Conservation (phyloP, 1,284 basidiomycete species). For the Microstroma glucosiphilum region DNA sequence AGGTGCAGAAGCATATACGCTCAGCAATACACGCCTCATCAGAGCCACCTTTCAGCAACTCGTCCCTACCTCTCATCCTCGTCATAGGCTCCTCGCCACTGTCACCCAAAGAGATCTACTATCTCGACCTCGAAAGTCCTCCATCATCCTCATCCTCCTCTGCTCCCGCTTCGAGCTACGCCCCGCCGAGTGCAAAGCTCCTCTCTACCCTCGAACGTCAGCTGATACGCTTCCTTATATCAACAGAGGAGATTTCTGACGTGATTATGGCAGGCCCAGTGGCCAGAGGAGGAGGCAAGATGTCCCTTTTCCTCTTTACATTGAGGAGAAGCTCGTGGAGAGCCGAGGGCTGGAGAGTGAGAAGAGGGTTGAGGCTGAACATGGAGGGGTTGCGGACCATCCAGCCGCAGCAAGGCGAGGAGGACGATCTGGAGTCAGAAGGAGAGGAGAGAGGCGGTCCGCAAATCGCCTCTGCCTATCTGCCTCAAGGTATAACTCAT, state of each 20-base stretch:
- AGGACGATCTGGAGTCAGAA: not conserved
- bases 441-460: not conserved
- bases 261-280: not conserved
- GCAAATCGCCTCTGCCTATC: not conserved
- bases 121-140: not conserved
- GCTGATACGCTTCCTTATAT: conserved; percentile 10
- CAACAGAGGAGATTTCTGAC: not conserved
- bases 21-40: not conserved
- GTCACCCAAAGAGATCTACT: not conserved
- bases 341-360: not conserved
- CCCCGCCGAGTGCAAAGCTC: not conserved
- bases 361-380: not conserved
- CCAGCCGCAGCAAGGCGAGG: not conserved
- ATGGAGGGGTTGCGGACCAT: not conserved
- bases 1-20: not conserved
- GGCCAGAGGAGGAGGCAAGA: not conserved
- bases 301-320: not conserved
- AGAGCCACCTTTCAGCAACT: not conserved
- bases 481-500: not conserved
- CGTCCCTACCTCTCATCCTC: not conserved
- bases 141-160: not conserved
- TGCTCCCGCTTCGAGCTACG: no score
- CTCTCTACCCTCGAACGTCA: conserved; percentile 2
- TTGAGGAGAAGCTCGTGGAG: not conserved
- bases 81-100: conserved; percentile 6